Percentiles rank a stretch among this genome's conserved stretches.
Conservation (phyloP, 371 early-diverging fungal species). For the Apophysomyces ossiformis region DNA sequence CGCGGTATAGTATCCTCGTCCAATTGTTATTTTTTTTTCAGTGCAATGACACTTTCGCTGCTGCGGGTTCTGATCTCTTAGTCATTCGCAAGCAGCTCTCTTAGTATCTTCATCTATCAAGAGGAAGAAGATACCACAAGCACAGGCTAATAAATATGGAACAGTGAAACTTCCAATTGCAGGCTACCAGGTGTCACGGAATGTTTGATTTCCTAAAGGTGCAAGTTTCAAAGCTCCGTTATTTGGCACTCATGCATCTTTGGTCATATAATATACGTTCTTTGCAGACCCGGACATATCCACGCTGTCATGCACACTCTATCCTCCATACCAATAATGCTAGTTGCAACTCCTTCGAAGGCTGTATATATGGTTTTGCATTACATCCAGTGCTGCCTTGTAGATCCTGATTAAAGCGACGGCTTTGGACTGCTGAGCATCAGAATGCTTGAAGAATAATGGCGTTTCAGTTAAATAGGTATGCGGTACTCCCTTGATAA, state of each 20-base stretch:
- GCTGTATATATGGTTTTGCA: not conserved
- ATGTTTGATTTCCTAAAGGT: no score
- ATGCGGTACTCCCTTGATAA: not conserved
- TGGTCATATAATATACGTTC: not conserved
- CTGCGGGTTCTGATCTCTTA: no score
- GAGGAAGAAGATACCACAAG: no score
- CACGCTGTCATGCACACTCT: not conserved
- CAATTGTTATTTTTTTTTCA: no score
- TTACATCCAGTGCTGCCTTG: not conserved
- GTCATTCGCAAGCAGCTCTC: no score
- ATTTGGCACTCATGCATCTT: not conserved
- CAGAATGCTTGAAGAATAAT: not conserved
- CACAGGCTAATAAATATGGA: no score
- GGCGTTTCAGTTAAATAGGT: not conserved
- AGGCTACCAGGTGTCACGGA: no score
- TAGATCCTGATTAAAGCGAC: not conserved
- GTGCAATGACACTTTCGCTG: no score
- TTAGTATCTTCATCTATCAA: no score
- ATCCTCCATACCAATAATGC: not conserved
- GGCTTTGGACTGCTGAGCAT: not conserved
- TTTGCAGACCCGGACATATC: not conserved
- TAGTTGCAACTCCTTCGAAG: not conserved
- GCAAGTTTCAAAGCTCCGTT: not conserved
- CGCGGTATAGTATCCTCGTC: no score
- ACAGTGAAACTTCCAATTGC: no score